phyloP scores from a whole-genome alignment of 306 rosid species.

The Nissolia schottii region DNA sequence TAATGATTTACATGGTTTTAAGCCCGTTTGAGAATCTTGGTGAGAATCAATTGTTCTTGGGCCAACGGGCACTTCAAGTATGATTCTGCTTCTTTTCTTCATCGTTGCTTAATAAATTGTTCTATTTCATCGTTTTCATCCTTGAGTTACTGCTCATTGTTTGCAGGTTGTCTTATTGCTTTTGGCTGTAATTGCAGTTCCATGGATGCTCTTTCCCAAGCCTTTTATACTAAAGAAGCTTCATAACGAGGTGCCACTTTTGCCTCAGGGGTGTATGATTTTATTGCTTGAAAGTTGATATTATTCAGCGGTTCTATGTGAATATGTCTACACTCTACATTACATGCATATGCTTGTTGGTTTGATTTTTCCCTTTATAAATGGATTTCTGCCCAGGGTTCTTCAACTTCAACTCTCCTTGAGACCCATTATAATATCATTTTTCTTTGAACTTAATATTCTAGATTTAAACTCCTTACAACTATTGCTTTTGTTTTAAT shows the following conservation, averaged over 20 bases:
- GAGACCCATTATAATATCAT: background rate
- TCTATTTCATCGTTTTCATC: background rate
- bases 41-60: conserved; percentile 85
- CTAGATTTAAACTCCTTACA: background rate
- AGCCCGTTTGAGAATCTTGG: conserved; percentile 85
- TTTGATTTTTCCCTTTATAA: background rate
- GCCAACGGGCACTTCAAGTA: conserved; percentile 90
- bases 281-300: conserved; percentile 7
- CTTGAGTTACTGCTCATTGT: conserved; percentile 22
- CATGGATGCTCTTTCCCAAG: conserved; percentile 96
- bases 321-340: background rate
- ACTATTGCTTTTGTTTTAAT: too few relatives aligned
- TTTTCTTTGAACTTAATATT: conserved; percentile 7
- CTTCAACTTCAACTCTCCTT: background rate
- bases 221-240: conserved; percentile 81
- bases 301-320: background rate
- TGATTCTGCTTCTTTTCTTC: conserved; percentile 27
- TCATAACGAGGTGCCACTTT: conserved; percentile 59
- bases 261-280: conserved; percentile 11
- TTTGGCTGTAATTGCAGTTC: conserved; percentile 79
- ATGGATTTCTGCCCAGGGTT: background rate
- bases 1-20: conserved; percentile 92
- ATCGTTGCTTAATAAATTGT: background rate
- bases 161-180: conserved; percentile 74
- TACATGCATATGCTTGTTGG: background rate